Conservation (phyloP, 2,329 filamentous ascomycete genomes). For the Apiospora rasikravindrae region DNA sequence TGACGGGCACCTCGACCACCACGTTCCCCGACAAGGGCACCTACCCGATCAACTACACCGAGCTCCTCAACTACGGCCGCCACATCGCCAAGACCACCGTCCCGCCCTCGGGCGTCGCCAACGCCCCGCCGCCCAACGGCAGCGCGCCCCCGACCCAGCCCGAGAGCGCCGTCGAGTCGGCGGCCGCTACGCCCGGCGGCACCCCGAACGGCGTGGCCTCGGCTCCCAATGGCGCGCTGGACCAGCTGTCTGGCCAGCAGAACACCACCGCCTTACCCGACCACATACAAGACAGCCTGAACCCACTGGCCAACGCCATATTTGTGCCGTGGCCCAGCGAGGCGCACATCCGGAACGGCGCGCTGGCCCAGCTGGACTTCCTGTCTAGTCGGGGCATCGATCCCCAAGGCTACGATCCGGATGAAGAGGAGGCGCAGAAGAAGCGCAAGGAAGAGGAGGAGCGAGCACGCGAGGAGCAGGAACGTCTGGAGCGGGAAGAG, state of each 20-base stretch:
- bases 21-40: conserved; percentile 56
- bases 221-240: conserved; percentile 27
- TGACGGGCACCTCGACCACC: conserved; percentile 67
- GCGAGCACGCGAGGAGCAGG: conserved; percentile 50
- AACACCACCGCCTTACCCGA: conserved; percentile 52
- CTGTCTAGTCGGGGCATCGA: conserved; percentile 67
- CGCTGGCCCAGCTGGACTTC: conserved; percentile 67
- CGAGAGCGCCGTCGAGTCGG: conserved; percentile 17
- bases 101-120: conserved; percentile 58
- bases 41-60: conserved; percentile 68
- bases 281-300: conserved; percentile 54
- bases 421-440: conserved; percentile 55
- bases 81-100: conserved; percentile 82
- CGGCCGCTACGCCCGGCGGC: conserved; percentile 20
- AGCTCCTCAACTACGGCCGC: conserved; percentile 78
- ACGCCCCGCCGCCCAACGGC: conserved; percentile 18
- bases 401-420: conserved; percentile 64
- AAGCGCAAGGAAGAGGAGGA: conserved; percentile 58
- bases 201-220: conserved; percentile 20
- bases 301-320: conserved; percentile 59
- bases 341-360: conserved; percentile 71
- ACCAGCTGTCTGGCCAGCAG: not conserved
- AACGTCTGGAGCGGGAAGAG: conserved; percentile 52
- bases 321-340: conserved; percentile 82
- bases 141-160: conserved; percentile 19